Evolutionary conservation across 306 rosid species (phyloP), one percentile per base, ranked within the genome.

Genomic region (Glycine soja): DNA sequence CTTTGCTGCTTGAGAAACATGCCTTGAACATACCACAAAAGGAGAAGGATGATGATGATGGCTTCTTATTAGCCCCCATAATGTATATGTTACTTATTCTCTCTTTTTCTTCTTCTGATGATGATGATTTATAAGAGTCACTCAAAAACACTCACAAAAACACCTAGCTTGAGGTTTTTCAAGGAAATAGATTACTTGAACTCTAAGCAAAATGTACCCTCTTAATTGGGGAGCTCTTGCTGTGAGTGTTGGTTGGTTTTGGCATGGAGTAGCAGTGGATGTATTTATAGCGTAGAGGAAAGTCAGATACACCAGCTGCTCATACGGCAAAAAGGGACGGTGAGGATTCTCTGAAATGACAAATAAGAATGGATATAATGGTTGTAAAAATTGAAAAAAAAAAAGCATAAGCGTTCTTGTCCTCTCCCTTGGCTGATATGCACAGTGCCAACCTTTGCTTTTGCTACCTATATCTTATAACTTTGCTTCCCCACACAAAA

Each of bases 11-110:
- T 10, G 94, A 87, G 77, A 92, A 95, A 43, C 97, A 95, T 0
- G 90, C 42, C 80, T 84, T 91, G 70, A 92, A 85, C 12, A 92
- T 75, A 53, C 89, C 81, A 84, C 97, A 95, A 10, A 91, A 64
- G 3, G 97, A 94, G 70, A 85, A 92, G 24, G 88, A 89, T 3
- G 89, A 82, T 18, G 91, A 85, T 36, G 40, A 36, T 36, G 30
- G 2, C 30, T 24, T 24, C 61, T 88, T 94, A 75, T 51, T 77
- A 0, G 86, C 89, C 72, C 93, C 90, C 86, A 85, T 90, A 3
- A 36, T 34, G 3, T 36, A 36, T 51, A 0, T 61, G 32, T 57
- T 24, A 24, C 30, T 24, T 16, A 3, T 43, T 7, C 19, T 9
- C 40, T 12, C 7, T 38, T 38, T 4, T 5, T 19, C 14, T 43